A percentile compares a stretch with the other conserved stretches of the same genome.
Conservation (phyloP, 2,329 filamentous ascomycete species). For the Trichoderma sp. region DNA sequence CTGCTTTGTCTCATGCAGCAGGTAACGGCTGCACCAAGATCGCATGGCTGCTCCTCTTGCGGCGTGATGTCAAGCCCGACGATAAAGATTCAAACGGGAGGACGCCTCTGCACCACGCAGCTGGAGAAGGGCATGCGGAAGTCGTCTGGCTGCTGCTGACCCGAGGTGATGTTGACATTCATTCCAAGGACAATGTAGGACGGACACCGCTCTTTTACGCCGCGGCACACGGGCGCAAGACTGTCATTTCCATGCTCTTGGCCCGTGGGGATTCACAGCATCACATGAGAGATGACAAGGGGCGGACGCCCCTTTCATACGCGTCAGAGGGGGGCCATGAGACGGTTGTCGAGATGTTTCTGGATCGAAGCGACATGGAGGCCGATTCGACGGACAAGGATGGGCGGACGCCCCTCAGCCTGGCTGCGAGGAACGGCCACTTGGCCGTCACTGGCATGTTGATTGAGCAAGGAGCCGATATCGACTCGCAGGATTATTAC, state of each 20-base stretch:
- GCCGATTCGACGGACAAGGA: neutral
- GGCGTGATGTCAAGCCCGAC: conserved; percentile 13
- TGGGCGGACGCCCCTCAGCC: neutral
- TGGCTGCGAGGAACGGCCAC: conserved; percentile 5
- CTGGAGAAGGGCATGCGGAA: conserved; percentile 8
- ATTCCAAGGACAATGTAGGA: neutral
- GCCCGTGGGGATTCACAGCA: neutral
- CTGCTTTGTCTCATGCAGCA: neutral
- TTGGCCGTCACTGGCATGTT: neutral
- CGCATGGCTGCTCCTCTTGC: neutral
- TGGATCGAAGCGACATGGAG: conserved; percentile 8
- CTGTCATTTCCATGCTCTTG: conserved; percentile 1
- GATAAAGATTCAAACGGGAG: neutral
- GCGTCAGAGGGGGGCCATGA: conserved; percentile 9
- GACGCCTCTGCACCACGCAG: conserved; percentile 2
- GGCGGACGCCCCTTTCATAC: conserved; percentile 8
- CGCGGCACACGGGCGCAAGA: neutral
- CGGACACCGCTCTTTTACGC: conserved; percentile 2
- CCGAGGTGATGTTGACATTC: neutral
- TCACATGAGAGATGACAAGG: neutral
- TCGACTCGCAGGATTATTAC: neutral
- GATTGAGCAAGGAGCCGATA: conserved; percentile 9
- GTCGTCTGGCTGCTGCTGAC: conserved; percentile 14
- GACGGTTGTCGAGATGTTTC: conserved; percentile 1
- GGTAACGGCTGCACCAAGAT: neutral